Percentiles rank a stretch among this genome's conserved stretches.
phyloP scores from a whole-genome alignment of 495 filamentous ascomycete genomes.

The Niebla homalea region DNA sequence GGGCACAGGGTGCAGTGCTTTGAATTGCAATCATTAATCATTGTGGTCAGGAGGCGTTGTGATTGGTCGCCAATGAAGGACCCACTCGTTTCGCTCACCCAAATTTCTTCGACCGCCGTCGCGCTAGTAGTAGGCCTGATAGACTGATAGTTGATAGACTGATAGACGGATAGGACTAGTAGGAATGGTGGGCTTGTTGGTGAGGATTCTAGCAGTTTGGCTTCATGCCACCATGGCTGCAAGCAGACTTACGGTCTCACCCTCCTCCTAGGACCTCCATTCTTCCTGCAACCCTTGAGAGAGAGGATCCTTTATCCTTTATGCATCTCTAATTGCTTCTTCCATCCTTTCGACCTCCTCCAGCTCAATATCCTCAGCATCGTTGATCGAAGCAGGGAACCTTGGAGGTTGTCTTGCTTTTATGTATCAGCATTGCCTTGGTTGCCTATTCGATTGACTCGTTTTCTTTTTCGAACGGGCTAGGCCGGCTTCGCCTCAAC shows the following conservation, averaged over 20 bases:
- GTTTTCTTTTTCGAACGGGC: neutral
- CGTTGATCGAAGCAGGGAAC: too few relatives aligned
- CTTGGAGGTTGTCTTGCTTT: neutral
- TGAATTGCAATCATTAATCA: neutral
- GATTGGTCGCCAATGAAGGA: neutral
- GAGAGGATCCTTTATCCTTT: neutral
- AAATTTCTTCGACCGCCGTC: neutral
- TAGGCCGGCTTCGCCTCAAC: constrained; percentile 4
- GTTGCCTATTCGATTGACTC: neutral
- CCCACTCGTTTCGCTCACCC: neutral
- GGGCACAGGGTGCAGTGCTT: neutral
- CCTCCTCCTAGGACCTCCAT: neutral
- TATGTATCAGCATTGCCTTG: neutral
- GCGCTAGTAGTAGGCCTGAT: neutral
- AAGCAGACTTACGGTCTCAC: neutral
- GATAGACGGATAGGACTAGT: neutral
- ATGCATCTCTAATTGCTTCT: neutral
- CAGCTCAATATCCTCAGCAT: neutral
- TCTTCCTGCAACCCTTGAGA: neutral
- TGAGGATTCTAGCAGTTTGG: neutral
- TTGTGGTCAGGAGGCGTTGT: neutral
- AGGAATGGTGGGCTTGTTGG: neutral
- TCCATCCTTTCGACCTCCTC: neutral
- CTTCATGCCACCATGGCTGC: constrained; percentile 1
- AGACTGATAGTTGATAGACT: neutral